A percentile compares a stretch with the other conserved stretches of the same genome.
These are phyloP conservation scores for Trametes sanguinea DNA, from an alignment of 768 basidiomycete genomes.

Conservation along the genomic window DNA sequence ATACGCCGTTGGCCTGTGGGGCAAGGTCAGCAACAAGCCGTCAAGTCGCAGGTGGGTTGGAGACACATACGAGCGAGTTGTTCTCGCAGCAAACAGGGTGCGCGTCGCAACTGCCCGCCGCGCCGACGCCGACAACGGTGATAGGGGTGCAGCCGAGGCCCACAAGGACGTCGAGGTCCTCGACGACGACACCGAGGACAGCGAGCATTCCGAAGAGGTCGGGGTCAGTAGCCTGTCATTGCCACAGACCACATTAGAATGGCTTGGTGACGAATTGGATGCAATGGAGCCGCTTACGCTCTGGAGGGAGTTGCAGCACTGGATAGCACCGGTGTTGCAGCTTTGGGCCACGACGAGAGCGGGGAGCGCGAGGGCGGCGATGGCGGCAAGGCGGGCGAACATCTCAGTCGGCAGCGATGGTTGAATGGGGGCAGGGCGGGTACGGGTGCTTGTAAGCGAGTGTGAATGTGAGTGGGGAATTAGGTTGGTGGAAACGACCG, in stretches of 20 bases:
- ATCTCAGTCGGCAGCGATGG: background rate
- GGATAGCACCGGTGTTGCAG: slow-evolving; percentile 34
- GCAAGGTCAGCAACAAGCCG: background rate
- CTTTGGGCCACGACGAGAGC: slow-evolving; percentile 6
- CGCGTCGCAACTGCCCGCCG: slow-evolving; percentile 10
- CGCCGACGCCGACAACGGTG: slow-evolving; percentile 6
- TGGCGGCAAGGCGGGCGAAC: slow-evolving; percentile 16
- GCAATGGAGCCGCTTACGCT: slow-evolving; percentile 6
- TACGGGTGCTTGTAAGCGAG: background rate
- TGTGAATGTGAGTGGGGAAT: background rate
- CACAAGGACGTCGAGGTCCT: slow-evolving; percentile 19
- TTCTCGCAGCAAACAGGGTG: slow-evolving; percentile 33
- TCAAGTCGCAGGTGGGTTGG: no score
- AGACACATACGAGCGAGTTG: slow-evolving; percentile 27
- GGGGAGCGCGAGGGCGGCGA: slow-evolving; percentile 16
- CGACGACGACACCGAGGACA: slow-evolving; percentile 13
- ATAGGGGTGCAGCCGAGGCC: slow-evolving; percentile 24
- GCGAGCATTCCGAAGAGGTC: slow-evolving; percentile 1
- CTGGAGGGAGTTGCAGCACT: slow-evolving; percentile 34
- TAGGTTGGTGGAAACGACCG: slow-evolving; percentile 1
- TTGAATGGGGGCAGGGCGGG: background rate
- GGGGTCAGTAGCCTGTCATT: slow-evolving; percentile 4
- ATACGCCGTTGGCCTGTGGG: slow-evolving; percentile 24
- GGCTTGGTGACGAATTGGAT: no score
- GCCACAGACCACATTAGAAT: no score